A percentile compares a stretch with the other conserved stretches of the same genome.
phyloP scores from a whole-genome alignment of 2,329 filamentous ascomycete species.

The Colletotrichum brevisporum region DNA sequence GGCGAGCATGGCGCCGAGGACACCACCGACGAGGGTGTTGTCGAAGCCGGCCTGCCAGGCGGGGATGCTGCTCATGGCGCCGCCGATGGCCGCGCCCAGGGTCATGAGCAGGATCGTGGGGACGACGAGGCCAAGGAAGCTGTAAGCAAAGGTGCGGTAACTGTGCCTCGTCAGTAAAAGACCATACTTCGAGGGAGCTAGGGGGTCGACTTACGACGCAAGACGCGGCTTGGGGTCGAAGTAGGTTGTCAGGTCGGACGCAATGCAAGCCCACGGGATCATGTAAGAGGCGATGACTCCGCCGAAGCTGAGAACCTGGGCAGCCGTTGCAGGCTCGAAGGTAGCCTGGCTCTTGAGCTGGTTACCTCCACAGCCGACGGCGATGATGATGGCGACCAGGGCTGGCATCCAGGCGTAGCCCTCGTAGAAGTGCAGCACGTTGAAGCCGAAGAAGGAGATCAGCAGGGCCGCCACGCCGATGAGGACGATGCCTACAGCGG shows the following conservation, averaged over 20 bases:
- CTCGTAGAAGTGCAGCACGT: slow-evolving; percentile 60
- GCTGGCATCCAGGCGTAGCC: slow-evolving; percentile 62
- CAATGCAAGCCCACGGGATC: slow-evolving; percentile 72
- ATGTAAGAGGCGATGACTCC: slow-evolving; percentile 75
- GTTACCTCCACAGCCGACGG: slow-evolving; percentile 56
- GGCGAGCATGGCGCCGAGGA: slow-evolving; percentile 50
- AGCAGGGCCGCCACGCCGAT: slow-evolving; percentile 59
- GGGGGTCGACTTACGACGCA: slow-evolving; percentile 56
- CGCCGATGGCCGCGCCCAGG: slow-evolving; percentile 57
- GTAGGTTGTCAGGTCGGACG: slow-evolving; percentile 74
- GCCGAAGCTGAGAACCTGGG: slow-evolving; percentile 67
- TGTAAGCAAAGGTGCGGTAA: slow-evolving; percentile 67
- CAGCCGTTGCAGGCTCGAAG: slow-evolving; percentile 55
- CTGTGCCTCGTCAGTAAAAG: slow-evolving; percentile 39
- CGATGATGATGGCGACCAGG: slow-evolving; percentile 56
- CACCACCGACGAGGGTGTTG: slow-evolving; percentile 48
- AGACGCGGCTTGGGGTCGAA: slow-evolving; percentile 65
- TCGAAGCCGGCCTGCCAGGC: slow-evolving; percentile 49
- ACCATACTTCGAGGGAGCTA: too few species aligned
- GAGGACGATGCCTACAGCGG: slow-evolving; percentile 63
- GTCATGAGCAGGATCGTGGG: slow-evolving; percentile 50
- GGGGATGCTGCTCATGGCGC: slow-evolving; percentile 49
- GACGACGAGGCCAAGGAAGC: slow-evolving; percentile 67
- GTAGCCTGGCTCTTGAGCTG: slow-evolving; percentile 54
- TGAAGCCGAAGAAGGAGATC: slow-evolving; percentile 64